Base-by-base conservation (phyloP, 192 early-diverging fungal genomes). In the Coemansia sp. region DNA sequence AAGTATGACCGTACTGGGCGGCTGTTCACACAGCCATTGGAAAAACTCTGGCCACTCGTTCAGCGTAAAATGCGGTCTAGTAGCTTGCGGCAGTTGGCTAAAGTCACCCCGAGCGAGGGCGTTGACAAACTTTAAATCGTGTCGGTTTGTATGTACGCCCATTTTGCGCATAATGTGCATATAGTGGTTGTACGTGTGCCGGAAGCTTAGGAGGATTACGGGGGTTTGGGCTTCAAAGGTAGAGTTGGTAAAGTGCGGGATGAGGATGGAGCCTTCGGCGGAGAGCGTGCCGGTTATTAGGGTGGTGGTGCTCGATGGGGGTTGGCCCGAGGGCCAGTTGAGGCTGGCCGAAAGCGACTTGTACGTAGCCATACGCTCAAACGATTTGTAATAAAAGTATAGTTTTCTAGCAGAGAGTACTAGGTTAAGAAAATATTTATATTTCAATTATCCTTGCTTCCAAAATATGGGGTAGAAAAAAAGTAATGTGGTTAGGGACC, bases 151-250 rank as follows among this genome's bases (percentile, higher is more conserved):
- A 29, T 70, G 66, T 9, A 80, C 62, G 1, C 77, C 77, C 65
- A 70, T 71, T 54, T 80, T 80, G 50, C 71, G 77, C 64, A 80
- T 60, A 4, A 80, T 74, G 55, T 80, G 77, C 54, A 71, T 55
- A 55, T 80, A 80, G 63, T 80, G 71, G 65, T 59, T 80, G 57
- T 61, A 59, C 2, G 77, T 74, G 17, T 74, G 71, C 5, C 60
- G 59, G 23, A 80, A 69, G 16, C 68, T 71, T 16, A 80, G 8
- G 0, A 80, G 65, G 2, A 61, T 49, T 2, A 73, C 62, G 0
- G 59, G 31, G 0, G 27, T n/a, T 26, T 61, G 51, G 16, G 22
- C 17, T 19, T 57, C 58, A 6, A 57, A 31, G 0, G 43, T 23
- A 19, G 58, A 65, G 43, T 19, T 61, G 3, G 60, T 29, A 39